Conservation (phyloP, 1,284 basidiomycete genomes). For the Leccinum subrobustum region DNA sequence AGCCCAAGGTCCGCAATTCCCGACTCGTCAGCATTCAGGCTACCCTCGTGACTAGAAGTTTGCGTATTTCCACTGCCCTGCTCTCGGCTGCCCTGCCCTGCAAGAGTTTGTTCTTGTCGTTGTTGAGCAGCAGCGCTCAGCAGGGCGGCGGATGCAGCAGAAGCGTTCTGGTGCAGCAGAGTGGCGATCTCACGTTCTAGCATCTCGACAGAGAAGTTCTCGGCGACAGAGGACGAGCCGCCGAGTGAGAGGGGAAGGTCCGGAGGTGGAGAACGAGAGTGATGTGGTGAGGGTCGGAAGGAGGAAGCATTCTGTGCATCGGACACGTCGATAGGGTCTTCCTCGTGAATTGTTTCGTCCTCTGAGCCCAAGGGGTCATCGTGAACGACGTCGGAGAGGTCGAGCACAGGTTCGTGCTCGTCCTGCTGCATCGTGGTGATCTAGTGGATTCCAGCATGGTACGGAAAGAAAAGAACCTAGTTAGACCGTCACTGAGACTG, state of each 20-base stretch:
- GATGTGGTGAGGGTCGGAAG: conserved; percentile 23
- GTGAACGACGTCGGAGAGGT: conserved; percentile 77
- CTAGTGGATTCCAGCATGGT: conserved; percentile 7
- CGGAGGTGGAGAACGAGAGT: conserved; percentile 20
- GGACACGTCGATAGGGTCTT: conserved; percentile 28
- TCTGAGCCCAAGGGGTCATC: conserved; percentile 56
- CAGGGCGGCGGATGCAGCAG: conserved; percentile 58
- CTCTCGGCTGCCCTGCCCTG: conserved; percentile 14
- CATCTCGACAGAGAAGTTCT: conserved; percentile 61
- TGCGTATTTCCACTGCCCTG: conserved; percentile 12
- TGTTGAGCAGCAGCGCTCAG: conserved; percentile 62
- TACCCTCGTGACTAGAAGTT: conserved; percentile 8
- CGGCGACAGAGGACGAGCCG: conserved; percentile 24
- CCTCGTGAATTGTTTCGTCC: conserved; percentile 37
- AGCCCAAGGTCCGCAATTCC: conserved; percentile 39
- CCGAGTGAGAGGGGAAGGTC: conserved; percentile 26
- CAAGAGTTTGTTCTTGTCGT: conserved; percentile 44
- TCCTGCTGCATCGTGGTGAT: conserved; percentile 53
- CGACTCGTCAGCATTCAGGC: conserved; percentile 25
- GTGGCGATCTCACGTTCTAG: conserved; percentile 73
- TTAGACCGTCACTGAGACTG: background rate
- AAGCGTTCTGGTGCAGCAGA: conserved; percentile 67
- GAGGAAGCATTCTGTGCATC: conserved; percentile 32
- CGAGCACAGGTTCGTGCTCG: conserved; percentile 60
- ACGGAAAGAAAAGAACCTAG: background rate